Evolutionary conservation across 2,329 filamentous ascomycete species (phyloP).

Genomic region (Colletotrichum cereale): DNA sequence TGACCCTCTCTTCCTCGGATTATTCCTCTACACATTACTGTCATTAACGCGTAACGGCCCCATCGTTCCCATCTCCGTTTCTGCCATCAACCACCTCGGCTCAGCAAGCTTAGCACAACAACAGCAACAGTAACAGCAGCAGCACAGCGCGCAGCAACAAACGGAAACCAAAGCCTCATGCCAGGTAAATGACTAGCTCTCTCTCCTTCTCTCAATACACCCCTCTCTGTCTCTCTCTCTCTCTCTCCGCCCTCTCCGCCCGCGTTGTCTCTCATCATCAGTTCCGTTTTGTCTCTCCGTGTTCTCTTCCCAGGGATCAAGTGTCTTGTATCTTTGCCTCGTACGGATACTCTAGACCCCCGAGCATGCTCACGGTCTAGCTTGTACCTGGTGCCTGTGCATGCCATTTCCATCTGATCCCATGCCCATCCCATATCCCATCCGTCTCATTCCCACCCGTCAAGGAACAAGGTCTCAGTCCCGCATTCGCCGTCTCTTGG

Average conservation of each 20-base stretch:
- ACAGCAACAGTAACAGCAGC: background rate
- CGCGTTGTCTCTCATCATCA: slow-evolving; percentile 1
- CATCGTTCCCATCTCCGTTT: background rate
- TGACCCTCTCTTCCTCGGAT: background rate
- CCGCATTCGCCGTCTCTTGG: slow-evolving; percentile 29
- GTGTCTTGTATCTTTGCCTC: slow-evolving; percentile 32
- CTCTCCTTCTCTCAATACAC: background rate
- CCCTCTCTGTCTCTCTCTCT: slow-evolving; percentile 4
- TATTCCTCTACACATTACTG: background rate
- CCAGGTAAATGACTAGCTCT: background rate
- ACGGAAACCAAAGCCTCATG: slow-evolving; percentile 29
- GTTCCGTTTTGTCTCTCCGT: background rate
- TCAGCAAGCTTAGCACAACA: slow-evolving; percentile 15
- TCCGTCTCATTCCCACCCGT: slow-evolving; percentile 28
- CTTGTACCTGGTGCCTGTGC: slow-evolving; percentile 34
- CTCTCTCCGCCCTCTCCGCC: background rate
- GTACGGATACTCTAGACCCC: slow-evolving; percentile 13
- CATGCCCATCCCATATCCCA: slow-evolving; percentile 17
- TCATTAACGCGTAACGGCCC: slow-evolving; percentile 2
- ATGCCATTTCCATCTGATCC: slow-evolving; percentile 25
- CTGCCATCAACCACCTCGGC: slow-evolving; percentile 9
- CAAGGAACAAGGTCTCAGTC: slow-evolving; percentile 33
- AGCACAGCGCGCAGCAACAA: background rate
- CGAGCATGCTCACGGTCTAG: slow-evolving; percentile 29
- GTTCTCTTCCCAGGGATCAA: slow-evolving; percentile 27